Base-by-base conservation (phyloP, 495 filamentous ascomycete species). In the Penicillium antarcticum region DNA sequence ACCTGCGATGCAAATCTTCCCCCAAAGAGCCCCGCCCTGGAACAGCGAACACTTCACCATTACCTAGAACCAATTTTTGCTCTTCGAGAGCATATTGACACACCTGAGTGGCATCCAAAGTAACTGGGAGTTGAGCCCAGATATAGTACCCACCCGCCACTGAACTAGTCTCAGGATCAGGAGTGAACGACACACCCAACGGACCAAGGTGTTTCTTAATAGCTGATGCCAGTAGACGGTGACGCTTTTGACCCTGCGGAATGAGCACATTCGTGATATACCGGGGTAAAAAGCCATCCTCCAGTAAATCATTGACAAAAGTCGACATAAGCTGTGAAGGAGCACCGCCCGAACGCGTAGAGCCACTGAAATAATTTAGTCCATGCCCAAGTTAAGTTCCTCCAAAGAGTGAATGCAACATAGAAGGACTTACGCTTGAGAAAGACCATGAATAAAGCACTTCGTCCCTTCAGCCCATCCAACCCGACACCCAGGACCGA, bases 381-480 rank as follows among this genome's bases (percentile, higher is more conserved):
- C n/a, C 11, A 14, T 16, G 14, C 12, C 24, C n/a, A 23, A 4
- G 19, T 21, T 24, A 17, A 41, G 38, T 1, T 7, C 23, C 13
- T 6, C 4, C 10, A 41, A 21, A 13, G 4, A 83, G n/a, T n/a
- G n/a, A n/a, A 23, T 23, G 21, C 21, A 60, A 21, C 40, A 38
- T 2, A 31, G 24, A 37, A 9, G 31, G 31, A 63, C 75, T 67
- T 68, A 80, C 77, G 64, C 66, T 59, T 82, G 75, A 10, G 79
- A 73, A 9, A 87, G 57, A 0, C 82, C 85, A 51, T 70, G 61
- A 0, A 78, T 74, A 42, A 88, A 77, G 18, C 75, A 79, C 1
- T 69, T 53, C 0, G 80, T 78, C 16, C 69, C 83, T 58, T 92
- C 87, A 1, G 80, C 77, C 88, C 88, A 92, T 2, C 88, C 87